phyloP scores from a whole-genome alignment of 2,329 filamentous ascomycete species.

The Penicillium sp. region DNA sequence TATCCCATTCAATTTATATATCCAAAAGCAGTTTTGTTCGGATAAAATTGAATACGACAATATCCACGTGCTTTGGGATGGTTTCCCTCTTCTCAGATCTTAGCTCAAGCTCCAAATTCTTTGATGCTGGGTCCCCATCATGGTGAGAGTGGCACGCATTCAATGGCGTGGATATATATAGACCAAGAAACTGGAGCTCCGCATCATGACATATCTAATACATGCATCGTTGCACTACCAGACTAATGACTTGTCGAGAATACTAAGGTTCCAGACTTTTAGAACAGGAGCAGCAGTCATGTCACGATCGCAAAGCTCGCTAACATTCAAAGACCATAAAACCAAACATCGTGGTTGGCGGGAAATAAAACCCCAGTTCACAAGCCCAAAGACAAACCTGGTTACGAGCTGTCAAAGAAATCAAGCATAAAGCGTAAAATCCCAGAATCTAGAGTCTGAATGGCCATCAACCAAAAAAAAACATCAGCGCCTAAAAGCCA shows the following conservation, averaged over 20 bases:
- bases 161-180: too few species aligned
- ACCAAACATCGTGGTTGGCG: constrained; percentile 1
- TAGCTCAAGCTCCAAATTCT: too few species aligned
- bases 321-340: not conserved
- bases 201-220: not conserved
- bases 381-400: not conserved
- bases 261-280: not conserved
- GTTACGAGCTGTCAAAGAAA: not conserved
- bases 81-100: too few species aligned
- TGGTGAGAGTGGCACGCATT: too few species aligned
- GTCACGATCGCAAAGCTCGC: not conserved
- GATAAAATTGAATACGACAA: too few species aligned
- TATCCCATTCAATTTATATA: not conserved
- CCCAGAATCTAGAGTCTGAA: not conserved
- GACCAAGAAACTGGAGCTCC: not conserved
- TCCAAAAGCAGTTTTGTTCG: not conserved
- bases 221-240: not conserved
- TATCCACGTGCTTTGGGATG: too few species aligned
- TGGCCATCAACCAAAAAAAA: not conserved
- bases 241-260: not conserved
- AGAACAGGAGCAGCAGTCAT: not conserved
- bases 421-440: constrained; percentile 2
- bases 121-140: too few species aligned
- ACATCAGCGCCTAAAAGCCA: not conserved
- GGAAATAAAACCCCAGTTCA: not conserved